Evolutionary conservation across 352 stramenopile genomes (phyloP), one percentile per base, ranked within the genome.

Genomic region (Phytopythium ostracodes): DNA sequence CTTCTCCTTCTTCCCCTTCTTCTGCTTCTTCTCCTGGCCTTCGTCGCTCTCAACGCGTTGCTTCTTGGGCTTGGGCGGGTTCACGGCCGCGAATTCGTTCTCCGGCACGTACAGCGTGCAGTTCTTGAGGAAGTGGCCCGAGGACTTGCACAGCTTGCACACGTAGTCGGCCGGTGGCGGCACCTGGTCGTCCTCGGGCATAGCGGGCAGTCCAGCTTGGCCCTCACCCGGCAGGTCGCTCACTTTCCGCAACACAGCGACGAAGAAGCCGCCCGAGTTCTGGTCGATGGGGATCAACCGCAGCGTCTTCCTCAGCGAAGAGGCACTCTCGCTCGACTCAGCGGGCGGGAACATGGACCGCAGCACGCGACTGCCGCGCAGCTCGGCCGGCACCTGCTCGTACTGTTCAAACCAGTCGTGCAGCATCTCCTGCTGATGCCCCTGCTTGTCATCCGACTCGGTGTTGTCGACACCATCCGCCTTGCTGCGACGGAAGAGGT

Each of bases 181-280:
- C 18, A 79, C 56, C 10, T 74, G 60, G 12, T 81, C 14, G 47
- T 91, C 69, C 63, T 94, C 79, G 4, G 76, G 71, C 12, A 77
- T 53, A 1, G 67, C 60, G 0, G 66, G 20, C 22, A 94, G 66
- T 25, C 84, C 81, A 55, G 75, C 51, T 60, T 92, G 81, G 4
- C 76, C 66, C 18, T 72, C 71, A 12, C 79, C 78, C 2, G 86
- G 86, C 31, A 93, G 63, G 50, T 93, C 67, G 4, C 60, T 61
- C 36, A 73, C 63, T 60, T 98, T 98, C 42, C 80, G 71, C 27
- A 99, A 81, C 35, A 99, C 84, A n/a, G 92, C 91, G 44, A 99
- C 88, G 72, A 99, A 99, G 71, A 99, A 99, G 6, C 97, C 98
- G 40, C 97, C 97, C 7, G 96, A 98, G 72, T 99, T 96, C 62